Evolutionary conservation across 805 yeast species (phyloP).

Genomic region (Jamesozyma piceae): DNA sequence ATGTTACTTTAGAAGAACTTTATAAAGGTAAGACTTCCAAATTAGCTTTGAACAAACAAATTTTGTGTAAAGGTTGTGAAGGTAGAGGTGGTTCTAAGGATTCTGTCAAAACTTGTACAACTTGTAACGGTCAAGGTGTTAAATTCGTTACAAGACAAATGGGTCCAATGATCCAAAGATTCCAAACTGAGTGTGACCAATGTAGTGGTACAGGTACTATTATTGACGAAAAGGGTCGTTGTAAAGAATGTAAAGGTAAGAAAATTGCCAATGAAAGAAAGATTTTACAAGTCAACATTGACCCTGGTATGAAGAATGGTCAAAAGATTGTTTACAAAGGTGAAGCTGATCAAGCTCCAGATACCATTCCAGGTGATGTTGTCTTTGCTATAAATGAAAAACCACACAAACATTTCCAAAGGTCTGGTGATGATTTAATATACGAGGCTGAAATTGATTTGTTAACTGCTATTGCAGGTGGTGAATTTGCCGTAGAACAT

Average conservation of each 20-base stretch:
- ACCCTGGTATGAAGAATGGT: conserved; percentile 94
- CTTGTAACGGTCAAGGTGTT: conserved; percentile 88
- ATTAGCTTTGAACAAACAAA: conserved; percentile 86
- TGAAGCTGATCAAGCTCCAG: conserved; percentile 97
- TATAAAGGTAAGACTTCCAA: conserved; percentile 91
- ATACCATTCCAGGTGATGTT: conserved; percentile 92
- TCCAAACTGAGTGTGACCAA: conserved; percentile 86
- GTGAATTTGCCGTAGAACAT: conserved; percentile 79
- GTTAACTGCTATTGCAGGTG: conserved; percentile 94
- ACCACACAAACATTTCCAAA: conserved; percentile 71
- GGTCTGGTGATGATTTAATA: conserved; percentile 82
- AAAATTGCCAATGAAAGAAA: conserved; percentile 82
- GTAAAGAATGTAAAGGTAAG: conserved; percentile 81
- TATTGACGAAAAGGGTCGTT: conserved; percentile 76
- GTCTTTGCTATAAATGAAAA: conserved; percentile 84
- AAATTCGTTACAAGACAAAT: conserved; percentile 90
- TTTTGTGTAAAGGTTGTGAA: conserved; percentile 78
- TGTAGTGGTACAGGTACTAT: conserved; percentile 92
- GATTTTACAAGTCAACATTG: conserved; percentile 86
- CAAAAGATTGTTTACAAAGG: conserved; percentile 86
- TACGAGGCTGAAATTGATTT: conserved; percentile 83
- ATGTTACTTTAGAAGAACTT: conserved; percentile 83
- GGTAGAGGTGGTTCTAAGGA: conserved; percentile 96
- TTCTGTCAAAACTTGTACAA: conserved; percentile 72
- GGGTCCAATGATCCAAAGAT: conserved; percentile 99